These are phyloP conservation scores for Fusarium cyanostomum DNA, from an alignment of 2,329 filamentous ascomycete species.

Conservation along the genomic window DNA sequence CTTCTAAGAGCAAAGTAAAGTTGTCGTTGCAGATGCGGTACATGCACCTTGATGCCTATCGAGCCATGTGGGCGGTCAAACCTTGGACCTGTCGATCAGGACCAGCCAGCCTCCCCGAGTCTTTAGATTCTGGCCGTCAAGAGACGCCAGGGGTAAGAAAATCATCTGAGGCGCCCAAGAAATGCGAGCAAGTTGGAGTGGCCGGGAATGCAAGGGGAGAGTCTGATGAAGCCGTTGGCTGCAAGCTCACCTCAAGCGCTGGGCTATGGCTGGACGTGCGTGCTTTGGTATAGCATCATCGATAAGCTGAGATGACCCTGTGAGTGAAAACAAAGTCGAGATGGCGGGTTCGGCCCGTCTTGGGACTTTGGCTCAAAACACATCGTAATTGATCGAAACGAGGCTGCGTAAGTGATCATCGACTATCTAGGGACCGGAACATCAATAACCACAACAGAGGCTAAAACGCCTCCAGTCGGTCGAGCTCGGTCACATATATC, in stretches of 20 bases:
- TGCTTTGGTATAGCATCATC: background rate
- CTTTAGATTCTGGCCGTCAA: background rate
- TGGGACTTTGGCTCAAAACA: background rate
- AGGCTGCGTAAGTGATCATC: background rate
- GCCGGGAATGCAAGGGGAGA: background rate
- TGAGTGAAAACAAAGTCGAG: background rate
- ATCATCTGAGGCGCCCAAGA: background rate
- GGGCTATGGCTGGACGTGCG: background rate
- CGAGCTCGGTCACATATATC: background rate
- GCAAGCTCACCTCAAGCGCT: background rate
- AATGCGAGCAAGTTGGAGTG: background rate
- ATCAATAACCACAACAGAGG: background rate
- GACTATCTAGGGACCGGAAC: background rate
- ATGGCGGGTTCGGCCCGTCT: conserved; percentile 18
- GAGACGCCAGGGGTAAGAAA: background rate
- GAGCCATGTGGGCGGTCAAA: background rate
- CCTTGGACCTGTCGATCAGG: background rate
- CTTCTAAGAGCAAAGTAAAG: background rate
- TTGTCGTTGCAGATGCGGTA: background rate
- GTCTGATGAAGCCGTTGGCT: background rate
- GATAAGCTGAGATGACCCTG: background rate
- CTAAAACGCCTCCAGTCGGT: background rate
- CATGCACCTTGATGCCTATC: background rate
- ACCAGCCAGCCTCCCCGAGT: no score
- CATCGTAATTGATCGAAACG: background rate